A percentile compares a stretch with the other conserved stretches of the same genome.
These are phyloP conservation scores for Trichoderma polysporum DNA, from an alignment of 2,329 filamentous ascomycete genomes.

Conservation along the genomic window DNA sequence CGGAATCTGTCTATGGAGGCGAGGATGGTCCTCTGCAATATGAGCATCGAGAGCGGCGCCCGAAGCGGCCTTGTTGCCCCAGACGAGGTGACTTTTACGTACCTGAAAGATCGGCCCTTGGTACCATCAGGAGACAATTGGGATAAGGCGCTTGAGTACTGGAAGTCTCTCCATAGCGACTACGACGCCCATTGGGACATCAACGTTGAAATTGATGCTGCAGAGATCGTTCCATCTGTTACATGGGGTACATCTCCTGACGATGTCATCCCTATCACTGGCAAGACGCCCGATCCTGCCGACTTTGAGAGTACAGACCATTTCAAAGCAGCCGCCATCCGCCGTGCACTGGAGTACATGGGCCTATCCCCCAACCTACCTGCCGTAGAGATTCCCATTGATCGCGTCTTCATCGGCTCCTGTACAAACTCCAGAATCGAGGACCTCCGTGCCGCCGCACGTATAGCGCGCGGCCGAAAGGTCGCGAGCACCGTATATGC, in stretches of 20 bases:
- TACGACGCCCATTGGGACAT: slow-evolving; percentile 82
- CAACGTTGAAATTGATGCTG: slow-evolving; percentile 84
- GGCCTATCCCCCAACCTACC: slow-evolving; percentile 79
- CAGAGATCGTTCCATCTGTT: slow-evolving; percentile 89
- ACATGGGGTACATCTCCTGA: slow-evolving; percentile 97
- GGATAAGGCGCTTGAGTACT: slow-evolving; percentile 85
- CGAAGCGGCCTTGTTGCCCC: slow-evolving; percentile 95
- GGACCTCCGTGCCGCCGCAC: slow-evolving; percentile 83
- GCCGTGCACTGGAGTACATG: slow-evolving; percentile 92
- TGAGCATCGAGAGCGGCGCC: slow-evolving; percentile 95
- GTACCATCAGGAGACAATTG: slow-evolving; percentile 86
- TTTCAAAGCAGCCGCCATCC: slow-evolving; percentile 73
- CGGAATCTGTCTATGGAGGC: slow-evolving; percentile 89
- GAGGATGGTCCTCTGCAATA: slow-evolving; percentile 99
- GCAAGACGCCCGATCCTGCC: slow-evolving; percentile 83
- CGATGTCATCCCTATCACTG: slow-evolving; percentile 90
- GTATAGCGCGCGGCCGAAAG: slow-evolving; percentile 82
- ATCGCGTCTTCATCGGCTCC: slow-evolving; percentile 97
- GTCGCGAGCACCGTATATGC: slow-evolving; percentile 84
- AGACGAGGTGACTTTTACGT: slow-evolving; percentile 90
- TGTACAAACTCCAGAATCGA: slow-evolving; percentile 98
- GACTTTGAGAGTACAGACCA: slow-evolving; percentile 69
- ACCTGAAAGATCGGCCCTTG: slow-evolving; percentile 85
- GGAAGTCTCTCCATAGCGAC: slow-evolving; percentile 82
- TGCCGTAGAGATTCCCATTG: slow-evolving; percentile 83